Base-by-base conservation (phyloP, 192 early-diverging fungal species). In the Backusella sp. region DNA sequence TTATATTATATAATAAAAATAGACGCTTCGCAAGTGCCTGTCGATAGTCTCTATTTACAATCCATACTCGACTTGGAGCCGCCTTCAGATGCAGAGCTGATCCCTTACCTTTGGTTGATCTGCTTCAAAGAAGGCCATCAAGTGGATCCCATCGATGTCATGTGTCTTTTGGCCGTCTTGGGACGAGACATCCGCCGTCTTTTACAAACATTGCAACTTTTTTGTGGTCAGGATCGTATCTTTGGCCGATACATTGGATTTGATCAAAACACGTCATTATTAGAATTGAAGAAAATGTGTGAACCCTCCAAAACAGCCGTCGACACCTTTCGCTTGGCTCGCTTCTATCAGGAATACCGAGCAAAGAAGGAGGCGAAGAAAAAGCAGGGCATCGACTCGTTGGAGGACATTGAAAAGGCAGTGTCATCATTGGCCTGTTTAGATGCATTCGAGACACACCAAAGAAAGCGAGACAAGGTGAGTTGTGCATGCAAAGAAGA, bases 61-160 rank as follows among this genome's bases (percentile, higher is more conserved):
- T 26, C 66, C 11, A 41, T 41, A 23, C 35, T 78, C 15, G 37
- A 69, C 14, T 34, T 73, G 26, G 44, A 78, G 44, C 26, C 73
- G 65, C 72, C 77, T 8, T 9, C 65, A 1, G 73, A 73, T 26
- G 53, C n/a, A 3, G 66, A 66, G 12, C 34, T 68, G 15, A 34
- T 73, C 17, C 72, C 66, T 35, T 78, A 78, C 59, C 49, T 78
- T n/a, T 72, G 72, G 71, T 41, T 78, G 28, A 23, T 78, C 19
- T 78, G 77, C 37, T 68, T 73, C 14, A 42, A 52, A 34, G 77
- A 78, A 59, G 77, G 77, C 9, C 56, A 78, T 62, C 49, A 73
- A 12, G 67, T 78, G 11, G 66, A 78, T 52, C 77, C 77, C 4
- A 21, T 32, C 19, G 77, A 78, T 73, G 21, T 78, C 30, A 53